These are phyloP conservation scores for Tolypocladium capitatum DNA, from an alignment of 2,329 filamentous ascomycete species.

Conservation along the genomic window DNA sequence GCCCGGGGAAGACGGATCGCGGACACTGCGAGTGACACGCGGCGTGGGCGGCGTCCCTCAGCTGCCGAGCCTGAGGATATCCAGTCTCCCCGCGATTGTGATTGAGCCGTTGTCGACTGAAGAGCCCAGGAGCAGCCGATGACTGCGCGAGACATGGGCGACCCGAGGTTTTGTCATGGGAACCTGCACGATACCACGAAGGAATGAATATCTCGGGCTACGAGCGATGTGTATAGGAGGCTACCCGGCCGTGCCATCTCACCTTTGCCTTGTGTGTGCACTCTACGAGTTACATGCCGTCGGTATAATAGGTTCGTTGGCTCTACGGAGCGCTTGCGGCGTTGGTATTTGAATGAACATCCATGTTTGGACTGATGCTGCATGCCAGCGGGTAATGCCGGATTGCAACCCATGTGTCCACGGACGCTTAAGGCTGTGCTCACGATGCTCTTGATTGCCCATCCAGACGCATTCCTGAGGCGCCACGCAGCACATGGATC, in stretches of 20 bases:
- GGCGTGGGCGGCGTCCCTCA: slow-evolving; percentile 29
- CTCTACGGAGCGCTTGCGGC: too few relatives aligned
- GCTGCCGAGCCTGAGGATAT: slow-evolving; percentile 38
- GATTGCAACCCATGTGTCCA: background rate
- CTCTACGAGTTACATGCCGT: too few relatives aligned
- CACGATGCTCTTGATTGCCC: background rate
- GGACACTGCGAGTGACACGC: slow-evolving; percentile 12
- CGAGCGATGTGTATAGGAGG: background rate
- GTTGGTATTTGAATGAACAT: background rate
- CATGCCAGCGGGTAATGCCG: background rate
- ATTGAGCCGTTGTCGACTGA: slow-evolving; percentile 6
- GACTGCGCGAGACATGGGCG: background rate
- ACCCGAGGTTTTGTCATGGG: background rate
- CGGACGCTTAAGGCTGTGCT: too few relatives aligned
- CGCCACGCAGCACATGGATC: background rate
- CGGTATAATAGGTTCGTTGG: too few relatives aligned
- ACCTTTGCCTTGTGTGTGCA: background rate
- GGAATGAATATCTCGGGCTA: background rate
- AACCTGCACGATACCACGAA: background rate
- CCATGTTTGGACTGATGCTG: too few relatives aligned
- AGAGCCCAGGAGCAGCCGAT: background rate
- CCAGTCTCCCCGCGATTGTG: slow-evolving; percentile 37
- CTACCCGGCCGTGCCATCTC: too few relatives aligned
- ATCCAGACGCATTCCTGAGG: too few relatives aligned
- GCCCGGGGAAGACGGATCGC: background rate